Evolutionary conservation across 495 filamentous ascomycete species (phyloP), one percentile per base, ranked within the genome.

Genomic region (Tuber indicum): DNA sequence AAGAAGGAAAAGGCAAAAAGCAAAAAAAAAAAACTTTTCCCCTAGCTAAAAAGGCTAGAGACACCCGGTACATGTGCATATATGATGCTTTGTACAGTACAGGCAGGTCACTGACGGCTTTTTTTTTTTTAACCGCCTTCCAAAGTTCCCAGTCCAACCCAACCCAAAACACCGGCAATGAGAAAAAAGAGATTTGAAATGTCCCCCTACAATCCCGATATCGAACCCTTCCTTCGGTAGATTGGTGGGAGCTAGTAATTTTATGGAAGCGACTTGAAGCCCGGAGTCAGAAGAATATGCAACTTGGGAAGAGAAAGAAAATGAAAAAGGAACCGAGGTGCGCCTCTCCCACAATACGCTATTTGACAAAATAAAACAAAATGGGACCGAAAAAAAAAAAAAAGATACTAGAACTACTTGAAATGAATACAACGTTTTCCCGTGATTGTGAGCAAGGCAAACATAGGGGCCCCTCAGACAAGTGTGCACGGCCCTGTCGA

Each of bases 1-100:
- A 36, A 41, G 39, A 45, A 72, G 39, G 36, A 58, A 72, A 78
- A 78, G 43, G 41, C 45, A 73, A 77, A 58, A 52, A 46, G 69
- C 62, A n/a, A 49, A 72, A 44, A 70, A 47, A 44, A 44, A 45
- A 49, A 41, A 73, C 49, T 66, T 41, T 47, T 80, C 46, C n/a
- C 58, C 58, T 32, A 66, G 26, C 58, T 32, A 66, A 66, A 58
- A 66, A 66, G 26, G 26, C 58, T 66, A 66, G 58, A 66, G 58
- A n/a, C 58, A 66, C 26, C 58, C 26, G 3, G 58, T 66, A 66
- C 52, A 23, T 3, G 52, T 26, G n/a, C 58, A 32, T 66, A n/a
- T 66, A 32, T 66, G n/a, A 62, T 62, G n/a, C n/a, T 32, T 32
- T 17, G 26, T 66, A 58, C 52, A 58, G 52, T 58, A 66, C 58